phyloP scores from a whole-genome alignment of 2,329 filamentous ascomycete species.

The Monilinia polystroma region DNA sequence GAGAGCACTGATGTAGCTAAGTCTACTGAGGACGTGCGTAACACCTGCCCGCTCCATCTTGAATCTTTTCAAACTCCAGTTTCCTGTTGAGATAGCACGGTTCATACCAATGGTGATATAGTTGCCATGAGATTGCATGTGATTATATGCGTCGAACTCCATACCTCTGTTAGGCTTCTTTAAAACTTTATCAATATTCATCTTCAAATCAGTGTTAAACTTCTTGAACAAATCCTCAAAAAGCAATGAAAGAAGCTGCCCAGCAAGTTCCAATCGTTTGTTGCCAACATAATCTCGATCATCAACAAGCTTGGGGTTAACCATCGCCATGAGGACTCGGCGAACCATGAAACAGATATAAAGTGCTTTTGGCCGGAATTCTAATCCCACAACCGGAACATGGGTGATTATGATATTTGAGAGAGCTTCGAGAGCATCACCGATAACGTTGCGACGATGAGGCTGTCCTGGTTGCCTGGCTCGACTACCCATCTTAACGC shows the following conservation, averaged over 20 bases:
- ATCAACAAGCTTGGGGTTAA: slow-evolving; percentile 85
- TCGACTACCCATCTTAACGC: slow-evolving; percentile 81
- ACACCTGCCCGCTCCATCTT: slow-evolving; percentile 98
- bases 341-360: slow-evolving; percentile 97
- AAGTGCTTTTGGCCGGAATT: slow-evolving; percentile 95
- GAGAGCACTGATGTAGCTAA: slow-evolving; percentile 94
- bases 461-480: slow-evolving; percentile 51
- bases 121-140: slow-evolving; percentile 80
- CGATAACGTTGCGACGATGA: slow-evolving; percentile 74
- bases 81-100: slow-evolving; percentile 92
- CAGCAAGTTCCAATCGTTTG: slow-evolving; percentile 91
- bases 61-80: slow-evolving; percentile 97
- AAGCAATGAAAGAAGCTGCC: slow-evolving; percentile 86
- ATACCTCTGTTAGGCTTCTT: slow-evolving; percentile 90
- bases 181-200: slow-evolving; percentile 90
- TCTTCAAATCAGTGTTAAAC: slow-evolving; percentile 84
- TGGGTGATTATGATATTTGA: slow-evolving; percentile 93
- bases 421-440: slow-evolving; percentile 89
- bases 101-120: slow-evolving; percentile 93
- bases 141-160: slow-evolving; percentile 80
- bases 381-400: slow-evolving; percentile 84
- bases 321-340: slow-evolving; percentile 90
- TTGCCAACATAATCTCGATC: slow-evolving; percentile 98
- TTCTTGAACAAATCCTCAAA: slow-evolving; percentile 99
- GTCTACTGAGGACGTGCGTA: slow-evolving; percentile 89